phyloP scores from a whole-genome alignment of 2,329 filamentous ascomycete genomes.

The Ophidiomyces ophidiicola region DNA sequence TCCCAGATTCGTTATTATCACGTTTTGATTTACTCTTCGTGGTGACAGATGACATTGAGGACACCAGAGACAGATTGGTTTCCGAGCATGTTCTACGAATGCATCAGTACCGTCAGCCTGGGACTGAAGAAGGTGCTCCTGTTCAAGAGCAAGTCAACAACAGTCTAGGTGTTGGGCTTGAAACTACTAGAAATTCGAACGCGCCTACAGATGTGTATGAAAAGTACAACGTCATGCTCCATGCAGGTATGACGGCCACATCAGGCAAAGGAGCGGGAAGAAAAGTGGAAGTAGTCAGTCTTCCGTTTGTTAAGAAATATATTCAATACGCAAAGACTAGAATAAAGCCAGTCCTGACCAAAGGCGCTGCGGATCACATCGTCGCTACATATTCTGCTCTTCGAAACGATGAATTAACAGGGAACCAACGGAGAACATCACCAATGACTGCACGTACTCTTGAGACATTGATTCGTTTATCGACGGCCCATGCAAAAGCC shows the following conservation, averaged over 20 bases:
- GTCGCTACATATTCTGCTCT: slow-evolving; percentile 81
- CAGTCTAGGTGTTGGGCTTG: slow-evolving; percentile 73
- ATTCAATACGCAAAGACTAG: slow-evolving; percentile 94
- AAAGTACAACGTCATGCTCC: slow-evolving; percentile 92
- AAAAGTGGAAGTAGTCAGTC: slow-evolving; percentile 78
- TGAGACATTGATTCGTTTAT: slow-evolving; percentile 94
- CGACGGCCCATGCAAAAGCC: slow-evolving; percentile 89
- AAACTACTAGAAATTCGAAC: slow-evolving; percentile 59
- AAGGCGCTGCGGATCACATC: slow-evolving; percentile 84
- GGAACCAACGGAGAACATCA: slow-evolving; percentile 83
- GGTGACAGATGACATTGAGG: slow-evolving; percentile 96
- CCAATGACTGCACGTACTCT: slow-evolving; percentile 95
- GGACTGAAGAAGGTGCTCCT: slow-evolving; percentile 85
- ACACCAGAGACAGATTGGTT: slow-evolving; percentile 75
- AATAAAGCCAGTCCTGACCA: slow-evolving; percentile 79
- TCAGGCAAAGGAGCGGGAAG: slow-evolving; percentile 61
- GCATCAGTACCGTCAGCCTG: slow-evolving; percentile 87
- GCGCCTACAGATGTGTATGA: slow-evolving; percentile 80
- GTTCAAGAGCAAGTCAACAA: slow-evolving; percentile 80
- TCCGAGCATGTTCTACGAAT: slow-evolving; percentile 96
- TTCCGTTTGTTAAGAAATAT: slow-evolving; percentile 98
- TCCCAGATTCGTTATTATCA: slow-evolving; percentile 89
- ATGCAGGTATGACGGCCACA: slow-evolving; percentile 73
- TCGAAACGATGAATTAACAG: slow-evolving; percentile 89
- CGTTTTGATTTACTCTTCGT: slow-evolving; percentile 98